A percentile compares a stretch with the other conserved stretches of the same genome.
These are phyloP conservation scores for Rosa chinensis DNA, from an alignment of 306 rosid genomes.

Conservation along the genomic window DNA sequence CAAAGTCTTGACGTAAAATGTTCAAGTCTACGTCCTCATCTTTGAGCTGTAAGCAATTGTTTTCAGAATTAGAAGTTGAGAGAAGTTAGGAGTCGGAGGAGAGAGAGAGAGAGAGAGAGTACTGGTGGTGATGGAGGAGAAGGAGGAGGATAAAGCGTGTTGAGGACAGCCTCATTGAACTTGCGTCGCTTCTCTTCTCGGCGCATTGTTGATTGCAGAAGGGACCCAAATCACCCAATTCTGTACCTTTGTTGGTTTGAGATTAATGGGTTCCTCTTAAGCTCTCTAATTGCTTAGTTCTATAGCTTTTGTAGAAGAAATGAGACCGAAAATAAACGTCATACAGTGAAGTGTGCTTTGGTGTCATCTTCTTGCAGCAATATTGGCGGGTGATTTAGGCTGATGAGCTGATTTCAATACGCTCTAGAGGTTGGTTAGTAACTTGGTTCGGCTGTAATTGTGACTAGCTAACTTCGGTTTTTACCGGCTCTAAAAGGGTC, in stretches of 20 bases:
- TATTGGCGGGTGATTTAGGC: no score
- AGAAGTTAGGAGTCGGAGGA: background rate
- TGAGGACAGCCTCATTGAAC: conserved; percentile 64
- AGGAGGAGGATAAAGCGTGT: conserved; percentile 53
- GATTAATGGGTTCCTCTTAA: background rate
- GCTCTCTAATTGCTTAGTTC: background rate
- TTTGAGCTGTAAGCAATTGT: conserved; percentile 11
- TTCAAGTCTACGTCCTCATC: conserved; percentile 22
- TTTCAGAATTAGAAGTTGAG: background rate
- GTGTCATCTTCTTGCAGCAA: background rate
- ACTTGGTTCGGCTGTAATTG: no score
- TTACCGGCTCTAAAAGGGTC: no score
- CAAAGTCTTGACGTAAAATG: conserved; percentile 11
- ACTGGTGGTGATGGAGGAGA: conserved; percentile 22
- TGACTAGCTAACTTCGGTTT: no score
- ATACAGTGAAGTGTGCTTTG: background rate
- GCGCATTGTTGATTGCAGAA: conserved; percentile 32
- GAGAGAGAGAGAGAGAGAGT: background rate
- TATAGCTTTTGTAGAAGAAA: background rate
- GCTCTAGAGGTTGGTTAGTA: no score
- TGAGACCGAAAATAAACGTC: background rate
- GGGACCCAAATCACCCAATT: background rate
- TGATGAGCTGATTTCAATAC: no score
- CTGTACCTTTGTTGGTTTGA: background rate
- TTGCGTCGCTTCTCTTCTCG: conserved; percentile 55